These are phyloP conservation scores for Suillus subluteus DNA, from an alignment of 768 basidiomycete genomes.

Conservation along the genomic window DNA sequence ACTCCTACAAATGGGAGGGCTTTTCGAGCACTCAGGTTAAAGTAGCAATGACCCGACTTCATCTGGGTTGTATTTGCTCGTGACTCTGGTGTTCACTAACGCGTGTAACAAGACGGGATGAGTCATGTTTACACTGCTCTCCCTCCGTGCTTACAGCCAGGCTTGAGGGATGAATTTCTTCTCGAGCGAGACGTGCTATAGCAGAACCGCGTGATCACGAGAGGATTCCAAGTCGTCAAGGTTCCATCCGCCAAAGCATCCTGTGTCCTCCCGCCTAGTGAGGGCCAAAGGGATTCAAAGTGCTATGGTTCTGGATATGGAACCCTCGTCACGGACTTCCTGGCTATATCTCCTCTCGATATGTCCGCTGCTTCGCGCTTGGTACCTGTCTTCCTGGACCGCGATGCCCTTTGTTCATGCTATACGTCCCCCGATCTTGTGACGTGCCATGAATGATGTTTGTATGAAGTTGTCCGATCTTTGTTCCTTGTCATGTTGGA, in stretches of 20 bases:
- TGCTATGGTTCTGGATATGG: constrained; percentile 8
- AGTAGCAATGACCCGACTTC: constrained; percentile 6
- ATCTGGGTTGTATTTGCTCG: constrained; percentile 6
- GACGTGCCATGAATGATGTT: constrained; percentile 11
- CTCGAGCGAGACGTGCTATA: constrained; percentile 10
- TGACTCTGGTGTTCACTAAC: constrained; percentile 11
- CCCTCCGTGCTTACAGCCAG: constrained; percentile 10
- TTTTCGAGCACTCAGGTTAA: constrained; percentile 10
- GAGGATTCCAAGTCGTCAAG: constrained; percentile 12
- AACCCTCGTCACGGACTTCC: constrained; percentile 20
- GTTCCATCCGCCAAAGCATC: constrained; percentile 11
- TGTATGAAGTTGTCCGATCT: constrained; percentile 2
- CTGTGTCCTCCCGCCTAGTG: constrained; percentile 8
- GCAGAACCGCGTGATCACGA: constrained; percentile 12
- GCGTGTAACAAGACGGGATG: constrained; percentile 11
- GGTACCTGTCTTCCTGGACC: constrained; percentile 28
- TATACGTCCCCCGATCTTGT: constrained; percentile 5
- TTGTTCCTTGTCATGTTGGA: constrained; percentile 29
- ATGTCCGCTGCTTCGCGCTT: constrained; percentile 26
- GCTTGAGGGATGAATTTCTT: constrained; percentile 5
- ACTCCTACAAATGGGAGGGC: constrained; percentile 19
- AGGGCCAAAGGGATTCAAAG: constrained; percentile 5
- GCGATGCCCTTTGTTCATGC: constrained; percentile 24
- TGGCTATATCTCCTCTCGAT: constrained; percentile 24
- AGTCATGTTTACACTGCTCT: constrained; percentile 7